A percentile compares a stretch with the other conserved stretches of the same genome.
These are phyloP conservation scores for Sclerotinia subarctica DNA, from an alignment of 2,329 filamentous ascomycete species.

Conservation along the genomic window DNA sequence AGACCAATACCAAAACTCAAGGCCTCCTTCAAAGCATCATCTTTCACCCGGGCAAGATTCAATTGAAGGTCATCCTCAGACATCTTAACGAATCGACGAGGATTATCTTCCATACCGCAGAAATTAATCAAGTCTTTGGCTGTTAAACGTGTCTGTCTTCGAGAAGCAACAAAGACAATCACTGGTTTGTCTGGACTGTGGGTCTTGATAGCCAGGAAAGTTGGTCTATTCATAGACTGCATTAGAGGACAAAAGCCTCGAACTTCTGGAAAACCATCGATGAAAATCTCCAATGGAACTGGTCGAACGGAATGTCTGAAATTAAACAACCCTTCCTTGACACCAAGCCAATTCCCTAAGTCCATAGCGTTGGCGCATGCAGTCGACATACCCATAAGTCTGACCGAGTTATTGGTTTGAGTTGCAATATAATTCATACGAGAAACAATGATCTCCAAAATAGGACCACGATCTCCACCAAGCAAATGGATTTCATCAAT, in stretches of 20 bases:
- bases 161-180: conserved; percentile 96
- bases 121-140: conserved; percentile 96
- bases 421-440: conserved; percentile 98
- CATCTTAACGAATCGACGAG: conserved; percentile 88
- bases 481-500: conserved; percentile 98
- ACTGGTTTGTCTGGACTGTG: conserved; percentile 96
- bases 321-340: conserved; percentile 94
- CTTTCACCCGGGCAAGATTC: conserved; percentile 86
- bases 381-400: conserved; percentile 97
- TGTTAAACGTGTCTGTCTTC: conserved; percentile 89
- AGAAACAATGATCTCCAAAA: conserved; percentile 93
- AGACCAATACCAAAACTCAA: conserved; percentile 95
- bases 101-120: conserved; percentile 98
- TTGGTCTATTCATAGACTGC: conserved; percentile 98
- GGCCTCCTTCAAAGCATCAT: conserved; percentile 89
- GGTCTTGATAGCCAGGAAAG: conserved; percentile 92
- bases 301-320: conserved; percentile 96
- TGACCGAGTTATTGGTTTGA: conserved; percentile 83
- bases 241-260: conserved; percentile 95
- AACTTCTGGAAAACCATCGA: conserved; percentile 94
- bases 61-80: conserved; percentile 88
- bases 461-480: conserved; percentile 94
- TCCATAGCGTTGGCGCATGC: conserved; percentile 95
- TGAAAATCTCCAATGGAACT: conserved; percentile 92
- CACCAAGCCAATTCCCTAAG: conserved; percentile 92